Evolutionary conservation across 192 early-diverging fungal genomes (phyloP).

Genomic region (Coemansia sp.): DNA sequence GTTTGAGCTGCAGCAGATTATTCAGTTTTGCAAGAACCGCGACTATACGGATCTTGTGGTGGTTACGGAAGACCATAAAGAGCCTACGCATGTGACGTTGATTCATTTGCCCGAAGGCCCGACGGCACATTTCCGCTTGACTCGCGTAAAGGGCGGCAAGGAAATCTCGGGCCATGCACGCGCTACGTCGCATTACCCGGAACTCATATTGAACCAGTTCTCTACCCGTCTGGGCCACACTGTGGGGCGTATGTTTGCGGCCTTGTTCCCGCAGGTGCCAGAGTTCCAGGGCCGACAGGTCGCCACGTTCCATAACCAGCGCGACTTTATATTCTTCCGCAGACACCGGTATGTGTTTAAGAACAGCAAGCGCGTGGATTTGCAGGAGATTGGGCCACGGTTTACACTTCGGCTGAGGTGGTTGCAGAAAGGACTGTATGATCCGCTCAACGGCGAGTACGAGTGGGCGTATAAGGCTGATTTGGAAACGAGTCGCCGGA

Average conservation of each 20-base stretch:
- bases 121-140: slow-evolving; percentile 94
- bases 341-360: slow-evolving; percentile 95
- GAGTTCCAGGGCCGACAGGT: slow-evolving; percentile 95
- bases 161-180: slow-evolving; percentile 82
- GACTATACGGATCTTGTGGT: slow-evolving; percentile 94
- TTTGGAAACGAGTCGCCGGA: slow-evolving; percentile 86
- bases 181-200: slow-evolving; percentile 82
- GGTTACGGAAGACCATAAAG: slow-evolving; percentile 90
- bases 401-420: slow-evolving; percentile 93
- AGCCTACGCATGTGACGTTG: slow-evolving; percentile 84
- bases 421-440: slow-evolving; percentile 95
- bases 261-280: slow-evolving; percentile 95
- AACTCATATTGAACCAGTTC: slow-evolving; percentile 98
- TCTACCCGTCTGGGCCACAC: slow-evolving; percentile 95
- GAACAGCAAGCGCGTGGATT: slow-evolving; percentile 72
- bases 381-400: slow-evolving; percentile 94
- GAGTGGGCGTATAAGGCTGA: slow-evolving; percentile 95
- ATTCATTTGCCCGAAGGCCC: slow-evolving; percentile 97
- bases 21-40: slow-evolving; percentile 83
- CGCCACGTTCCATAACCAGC: slow-evolving; percentile 97
- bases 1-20: slow-evolving; percentile 87
- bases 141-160: slow-evolving; percentile 72
- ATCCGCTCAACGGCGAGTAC: slow-evolving; percentile 86
- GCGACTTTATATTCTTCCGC: slow-evolving; percentile 98
- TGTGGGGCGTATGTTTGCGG: slow-evolving; percentile 91